Evolutionary conservation across 2,329 filamentous ascomycete species (phyloP), one percentile per base, ranked within the genome.

Genomic region (Boeremia exigua): DNA sequence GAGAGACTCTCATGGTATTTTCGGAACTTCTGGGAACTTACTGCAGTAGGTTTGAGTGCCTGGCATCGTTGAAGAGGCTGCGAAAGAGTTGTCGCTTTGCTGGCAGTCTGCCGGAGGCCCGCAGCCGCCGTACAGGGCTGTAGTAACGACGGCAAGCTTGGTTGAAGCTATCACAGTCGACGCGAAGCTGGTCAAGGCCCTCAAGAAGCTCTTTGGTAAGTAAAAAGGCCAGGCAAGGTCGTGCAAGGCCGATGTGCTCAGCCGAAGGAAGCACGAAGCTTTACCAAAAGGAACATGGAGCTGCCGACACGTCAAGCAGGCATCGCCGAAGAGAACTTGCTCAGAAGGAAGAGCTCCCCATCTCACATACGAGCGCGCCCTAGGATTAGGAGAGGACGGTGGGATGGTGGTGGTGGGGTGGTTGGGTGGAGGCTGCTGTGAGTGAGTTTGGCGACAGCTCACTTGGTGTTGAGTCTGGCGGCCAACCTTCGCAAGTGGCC

Each of bases 391-490:
- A 6, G 3, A 23, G 6, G 15, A 19, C 12, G 29, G 12, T 25
- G 36, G 5, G 23, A 17, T 43, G 42, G 30, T 17, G 40, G 30
- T n/a, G 27, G 53, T 37, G 17, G 47, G 30, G 32, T 23, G 34
- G 39, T 47, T 19, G 47, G 23, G 42, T 30, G 33, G 42, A 36
- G 14, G 47, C 36, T 25, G 50, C 30, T 4, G 32, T 14, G 4
- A 33, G 29, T n/a, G 34, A 47, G 34, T 14, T 42, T 47, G 36
- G 43, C 33, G 47, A 51, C 43, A 15, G 40, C 36, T 40, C 28
- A 15, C 17, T 29, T 51, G 53, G 53, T 51, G 53, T 56, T 51
- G 53, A 48, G 40, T 51, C 38, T 43, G 29, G 47, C 42, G 12
- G 44, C 27, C 17, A 33, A 33, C 38, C 27, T 27, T 34, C 23